phyloP scores from a whole-genome alignment of 257 asterid species.

The Solanum chiquidenum region DNA sequence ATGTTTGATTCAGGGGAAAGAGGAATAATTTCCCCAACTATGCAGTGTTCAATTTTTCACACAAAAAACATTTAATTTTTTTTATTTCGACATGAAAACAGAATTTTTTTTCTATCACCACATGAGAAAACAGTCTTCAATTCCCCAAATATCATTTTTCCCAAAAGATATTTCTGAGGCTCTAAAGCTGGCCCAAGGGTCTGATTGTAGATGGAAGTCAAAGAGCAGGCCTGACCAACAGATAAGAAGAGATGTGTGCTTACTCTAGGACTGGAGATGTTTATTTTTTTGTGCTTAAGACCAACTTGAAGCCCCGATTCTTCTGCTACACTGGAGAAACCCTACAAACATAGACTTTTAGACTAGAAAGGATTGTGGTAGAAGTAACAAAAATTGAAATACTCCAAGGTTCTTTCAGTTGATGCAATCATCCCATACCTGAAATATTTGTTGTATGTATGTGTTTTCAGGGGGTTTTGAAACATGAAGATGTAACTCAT shows the following conservation, averaged over 20 bases:
- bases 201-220: not conserved
- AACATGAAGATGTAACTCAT: conserved; percentile 73
- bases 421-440: conserved; percentile 33
- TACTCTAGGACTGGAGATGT: conserved; percentile 93
- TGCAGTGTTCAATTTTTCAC: not conserved
- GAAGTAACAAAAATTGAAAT: not conserved
- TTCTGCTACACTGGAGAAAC: conserved; percentile 67
- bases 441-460: conserved; percentile 74
- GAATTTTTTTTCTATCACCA: not conserved
- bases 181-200: not conserved
- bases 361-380: conserved; percentile 1
- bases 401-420: not conserved
- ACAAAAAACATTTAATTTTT: not conserved
- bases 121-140: not conserved
- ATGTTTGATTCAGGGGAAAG: not conserved
- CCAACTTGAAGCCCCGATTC: conserved; percentile 75
- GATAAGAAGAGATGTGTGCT: conserved; percentile 14
- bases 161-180: not conserved
- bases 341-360: conserved; percentile 43
- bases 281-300: conserved; percentile 93
- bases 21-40: not conserved
- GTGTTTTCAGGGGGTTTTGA: conserved; percentile 91
- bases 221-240: not conserved
- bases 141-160: not conserved
- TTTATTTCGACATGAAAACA: not conserved